These are phyloP conservation scores for Globisporangium paroecandrum DNA, from an alignment of 352 stramenopile genomes.

Conservation along the genomic window DNA sequence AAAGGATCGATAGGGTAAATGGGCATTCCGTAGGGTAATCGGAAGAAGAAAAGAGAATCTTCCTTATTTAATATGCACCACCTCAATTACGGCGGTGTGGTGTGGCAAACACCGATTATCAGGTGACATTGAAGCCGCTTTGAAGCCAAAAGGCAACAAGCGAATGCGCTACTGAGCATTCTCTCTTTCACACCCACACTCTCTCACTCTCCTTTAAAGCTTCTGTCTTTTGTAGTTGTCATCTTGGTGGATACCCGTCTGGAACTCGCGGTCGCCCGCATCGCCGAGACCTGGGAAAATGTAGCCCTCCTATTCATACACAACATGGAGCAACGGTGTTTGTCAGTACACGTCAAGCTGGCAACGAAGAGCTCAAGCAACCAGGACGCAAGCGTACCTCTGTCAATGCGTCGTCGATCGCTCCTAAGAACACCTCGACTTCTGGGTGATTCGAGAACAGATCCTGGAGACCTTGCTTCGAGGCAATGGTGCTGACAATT, in stretches of 20 bases:
- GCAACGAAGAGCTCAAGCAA: neutral
- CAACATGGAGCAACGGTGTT: neutral
- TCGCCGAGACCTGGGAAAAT: constrained; percentile 81
- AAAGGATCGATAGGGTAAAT: neutral
- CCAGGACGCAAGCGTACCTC: constrained; percentile 36
- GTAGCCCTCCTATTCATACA: constrained; percentile 57
- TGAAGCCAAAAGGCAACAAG: neutral
- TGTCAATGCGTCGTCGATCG: constrained; percentile 71
- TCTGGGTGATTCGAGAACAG: constrained; percentile 72
- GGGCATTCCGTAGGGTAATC: neutral
- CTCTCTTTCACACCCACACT: neutral
- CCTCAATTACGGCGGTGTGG: neutral
- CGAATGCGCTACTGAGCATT: neutral
- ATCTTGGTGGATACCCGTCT: constrained; percentile 59
- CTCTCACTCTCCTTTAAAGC: constrained; percentile 25
- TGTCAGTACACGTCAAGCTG: neutral
- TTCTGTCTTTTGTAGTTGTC: constrained; percentile 56
- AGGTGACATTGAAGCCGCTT: neutral
- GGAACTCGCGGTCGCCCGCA: constrained; percentile 81
- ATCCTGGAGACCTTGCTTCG: constrained; percentile 87
- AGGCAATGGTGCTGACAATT: constrained; percentile 92
- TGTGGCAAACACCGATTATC: neutral
- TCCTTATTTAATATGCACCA: constrained; percentile 17
- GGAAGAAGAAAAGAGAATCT: constrained; percentile 7
- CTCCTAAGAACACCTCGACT: constrained; percentile 73